A percentile compares a stretch with the other conserved stretches of the same genome.
phyloP scores from a whole-genome alignment of 495 filamentous ascomycete species.

The Hypoxylon subgilvum region DNA sequence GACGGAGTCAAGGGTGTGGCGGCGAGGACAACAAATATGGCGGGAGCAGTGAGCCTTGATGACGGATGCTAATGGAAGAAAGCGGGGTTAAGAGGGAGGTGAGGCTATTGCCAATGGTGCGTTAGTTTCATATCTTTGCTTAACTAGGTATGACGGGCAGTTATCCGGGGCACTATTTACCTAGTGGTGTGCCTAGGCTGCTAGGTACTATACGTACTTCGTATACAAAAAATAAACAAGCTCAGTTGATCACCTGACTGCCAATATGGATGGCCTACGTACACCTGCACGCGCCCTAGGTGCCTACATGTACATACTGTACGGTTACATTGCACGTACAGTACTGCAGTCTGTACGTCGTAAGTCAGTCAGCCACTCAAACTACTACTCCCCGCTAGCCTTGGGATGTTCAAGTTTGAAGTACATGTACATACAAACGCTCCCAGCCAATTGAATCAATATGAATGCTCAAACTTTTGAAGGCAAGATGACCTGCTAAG shows the following conservation, averaged over 20 bases:
- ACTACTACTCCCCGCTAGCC: no score
- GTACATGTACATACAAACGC: neutral
- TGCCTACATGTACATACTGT: neutral
- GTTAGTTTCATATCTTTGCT: neutral
- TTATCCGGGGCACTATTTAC: neutral
- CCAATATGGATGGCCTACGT: neutral
- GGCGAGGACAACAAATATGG: constrained; percentile 19
- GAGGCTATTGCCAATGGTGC: constrained; percentile 20
- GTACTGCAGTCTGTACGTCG: no score
- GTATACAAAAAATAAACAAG: neutral
- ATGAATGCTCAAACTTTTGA: neutral
- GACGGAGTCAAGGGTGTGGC: neutral
- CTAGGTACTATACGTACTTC: neutral
- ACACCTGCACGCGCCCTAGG: neutral
- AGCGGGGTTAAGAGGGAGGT: constrained; percentile 10
- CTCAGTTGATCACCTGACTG: neutral
- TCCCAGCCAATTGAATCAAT: no score
- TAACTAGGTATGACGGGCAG: constrained; percentile 9
- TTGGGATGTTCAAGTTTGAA: neutral
- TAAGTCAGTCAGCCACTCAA: no score
- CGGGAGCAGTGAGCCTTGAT: constrained; percentile 4
- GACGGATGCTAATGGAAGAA: constrained; percentile 10
- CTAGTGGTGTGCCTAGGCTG: neutral
- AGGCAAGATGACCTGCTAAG: no score
- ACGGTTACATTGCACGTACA: no score